A percentile compares a stretch with the other conserved stretches of the same genome.
Evolutionary conservation across 257 asterid genomes (phyloP).

Genomic region (Solanum sitiens): DNA sequence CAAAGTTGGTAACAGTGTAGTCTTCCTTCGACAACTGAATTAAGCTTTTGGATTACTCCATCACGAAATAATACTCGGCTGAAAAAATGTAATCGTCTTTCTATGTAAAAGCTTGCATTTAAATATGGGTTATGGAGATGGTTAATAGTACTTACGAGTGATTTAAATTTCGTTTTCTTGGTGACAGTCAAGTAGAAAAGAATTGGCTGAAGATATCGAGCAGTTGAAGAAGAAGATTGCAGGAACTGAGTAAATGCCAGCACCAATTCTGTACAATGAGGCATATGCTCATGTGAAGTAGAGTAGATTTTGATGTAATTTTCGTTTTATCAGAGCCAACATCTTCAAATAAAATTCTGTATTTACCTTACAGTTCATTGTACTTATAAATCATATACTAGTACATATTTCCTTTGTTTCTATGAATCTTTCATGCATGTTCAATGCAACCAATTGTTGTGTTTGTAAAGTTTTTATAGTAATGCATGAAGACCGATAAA

Average conservation of each 20-base stretch:
- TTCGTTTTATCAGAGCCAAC: slow-evolving; percentile 1
- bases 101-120: neutral
- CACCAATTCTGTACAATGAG: slow-evolving; percentile 20
- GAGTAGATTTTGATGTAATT: slow-evolving; percentile 33
- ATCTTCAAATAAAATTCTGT: slow-evolving; percentile 14
- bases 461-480: neutral
- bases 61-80: neutral
- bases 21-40: neutral
- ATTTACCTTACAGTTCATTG: neutral
- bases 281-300: slow-evolving; percentile 23
- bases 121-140: neutral
- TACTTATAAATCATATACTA: neutral
- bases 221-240: slow-evolving; percentile 77
- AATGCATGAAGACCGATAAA: neutral
- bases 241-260: slow-evolving; percentile 51
- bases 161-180: neutral
- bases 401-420: neutral
- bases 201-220: slow-evolving; percentile 73
- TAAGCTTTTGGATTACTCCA: neutral
- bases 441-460: neutral
- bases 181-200: slow-evolving; percentile 86
- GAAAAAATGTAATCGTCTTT: neutral
- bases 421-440: neutral
- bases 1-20: neutral
- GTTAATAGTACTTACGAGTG: neutral